These are phyloP conservation scores for Boletus edulis DNA, from an alignment of 768 basidiomycete genomes.

Conservation along the genomic window DNA sequence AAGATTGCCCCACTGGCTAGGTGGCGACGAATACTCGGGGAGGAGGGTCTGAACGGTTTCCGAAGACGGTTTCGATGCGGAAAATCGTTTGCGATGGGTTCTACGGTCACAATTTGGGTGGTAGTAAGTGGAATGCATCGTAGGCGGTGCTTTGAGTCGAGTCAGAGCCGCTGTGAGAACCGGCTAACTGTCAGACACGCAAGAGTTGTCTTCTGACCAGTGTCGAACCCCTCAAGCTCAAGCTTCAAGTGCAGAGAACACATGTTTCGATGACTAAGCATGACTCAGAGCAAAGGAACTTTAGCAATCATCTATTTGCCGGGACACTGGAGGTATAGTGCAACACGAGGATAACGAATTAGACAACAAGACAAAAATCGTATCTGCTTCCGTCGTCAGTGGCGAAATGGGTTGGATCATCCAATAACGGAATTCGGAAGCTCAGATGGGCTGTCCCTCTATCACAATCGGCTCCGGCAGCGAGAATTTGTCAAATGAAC, in stretches of 20 bases:
- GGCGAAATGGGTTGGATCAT: not conserved
- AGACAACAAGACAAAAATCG: not conserved
- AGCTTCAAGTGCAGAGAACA: not conserved
- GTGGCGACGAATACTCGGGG: constrained; percentile 58
- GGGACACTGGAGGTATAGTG: not conserved
- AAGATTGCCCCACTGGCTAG: constrained; percentile 14
- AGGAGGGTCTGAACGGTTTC: constrained; percentile 67
- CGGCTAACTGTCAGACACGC: not conserved
- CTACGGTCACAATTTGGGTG: constrained; percentile 23
- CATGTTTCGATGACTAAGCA: constrained; percentile 23
- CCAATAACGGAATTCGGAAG: constrained; percentile 1
- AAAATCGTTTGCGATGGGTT: constrained; percentile 56
- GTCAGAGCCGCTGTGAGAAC: constrained; percentile 14
- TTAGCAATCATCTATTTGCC: too few species aligned
- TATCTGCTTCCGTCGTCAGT: not conserved
- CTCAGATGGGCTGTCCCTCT: constrained; percentile 16
- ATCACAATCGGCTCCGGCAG: constrained; percentile 25
- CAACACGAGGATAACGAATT: not conserved
- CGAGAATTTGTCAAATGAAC: constrained; percentile 46
- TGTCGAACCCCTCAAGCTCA: not conserved
- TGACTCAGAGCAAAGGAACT: not conserved
- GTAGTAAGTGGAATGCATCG: constrained; percentile 19
- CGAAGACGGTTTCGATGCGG: constrained; percentile 57
- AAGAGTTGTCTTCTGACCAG: not conserved
- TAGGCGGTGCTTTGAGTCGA: constrained; percentile 1